Base-by-base conservation (phyloP, 2,329 filamentous ascomycete species). In the Xenoacremonium recifei region DNA sequence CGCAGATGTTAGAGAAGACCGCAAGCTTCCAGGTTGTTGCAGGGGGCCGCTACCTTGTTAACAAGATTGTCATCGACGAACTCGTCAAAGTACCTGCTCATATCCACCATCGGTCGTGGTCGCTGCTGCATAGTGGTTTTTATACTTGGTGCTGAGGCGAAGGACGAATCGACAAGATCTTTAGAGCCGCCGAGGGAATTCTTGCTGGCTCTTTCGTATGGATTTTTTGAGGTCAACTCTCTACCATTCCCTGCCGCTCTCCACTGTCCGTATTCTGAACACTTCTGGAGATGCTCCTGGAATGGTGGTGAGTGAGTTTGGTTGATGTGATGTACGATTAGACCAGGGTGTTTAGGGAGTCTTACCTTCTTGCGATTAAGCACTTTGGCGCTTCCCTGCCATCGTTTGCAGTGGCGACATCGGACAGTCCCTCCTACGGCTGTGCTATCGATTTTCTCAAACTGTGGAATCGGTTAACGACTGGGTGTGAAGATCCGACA, bases 21-120 rank as follows among this genome's bases (percentile, higher is more conserved):
- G 9, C 23, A 27, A 27, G 23, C 23, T 27, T 13, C 13, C 13
- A 9, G 15, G 10, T 32, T 16, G 10, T 16, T 9, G 29, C 9
- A 32, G 10, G 29, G 29, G 6, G 29, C 16, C 29, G 29, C n/a
- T 11, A 32, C 29, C 29, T 32, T 32, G 29, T 32, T 9, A 16
- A 9, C 29, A 32, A 32, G 29, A 32, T 15, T 32, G 16, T 32
- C 29, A 15, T 32, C 29, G 29, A 32, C 10, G 15, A 32, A 32
- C 29, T 32, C 29, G 29, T 32, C 29, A 32, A 32, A 32, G 29
- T 32, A 32, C 29, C 15, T 32, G 29, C 29, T 32, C 29, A 32
- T 32, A 15, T 32, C 29, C 29, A 32, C 29, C 29, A 32, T 32
- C 9, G 29, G 16, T 32, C 29, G 29, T 32, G 29, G 29, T 15